Percentiles rank a stretch among this genome's conserved stretches.
Evolutionary conservation across 2,329 filamentous ascomycete genomes (phyloP).

Genomic region (Westerdykella aurantiaca): DNA sequence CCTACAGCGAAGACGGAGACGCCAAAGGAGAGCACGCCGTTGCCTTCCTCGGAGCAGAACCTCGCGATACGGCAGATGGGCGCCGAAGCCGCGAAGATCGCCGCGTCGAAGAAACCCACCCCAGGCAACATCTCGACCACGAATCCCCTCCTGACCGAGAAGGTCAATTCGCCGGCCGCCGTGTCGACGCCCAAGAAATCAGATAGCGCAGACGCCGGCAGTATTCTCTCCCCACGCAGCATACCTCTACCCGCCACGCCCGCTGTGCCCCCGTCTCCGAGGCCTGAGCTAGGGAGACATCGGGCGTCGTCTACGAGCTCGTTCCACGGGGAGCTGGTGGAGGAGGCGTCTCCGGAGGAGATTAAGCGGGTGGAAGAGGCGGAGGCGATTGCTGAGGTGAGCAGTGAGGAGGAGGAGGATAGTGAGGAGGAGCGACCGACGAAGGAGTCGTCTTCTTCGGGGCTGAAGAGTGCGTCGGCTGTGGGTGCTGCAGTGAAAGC

Average conservation of each 20-base stretch:
- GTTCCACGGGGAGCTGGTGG: constrained; percentile 21
- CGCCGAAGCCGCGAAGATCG: constrained; percentile 34
- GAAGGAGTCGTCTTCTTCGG: too few relatives aligned
- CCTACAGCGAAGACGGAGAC: constrained; percentile 4
- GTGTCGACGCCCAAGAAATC: constrained; percentile 24
- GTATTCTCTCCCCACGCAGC: constrained; percentile 8
- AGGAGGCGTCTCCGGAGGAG: constrained; percentile 20
- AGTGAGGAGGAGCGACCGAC: constrained; percentile 3
- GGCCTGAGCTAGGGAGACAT: neutral
- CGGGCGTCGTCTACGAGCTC: neutral
- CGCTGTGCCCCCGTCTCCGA: constrained; percentile 1
- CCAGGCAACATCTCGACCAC: constrained; percentile 32
- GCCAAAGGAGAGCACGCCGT: constrained; percentile 23
- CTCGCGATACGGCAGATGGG: constrained; percentile 34
- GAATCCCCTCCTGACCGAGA: constrained; percentile 32
- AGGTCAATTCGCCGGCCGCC: constrained; percentile 21
- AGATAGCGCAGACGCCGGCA: constrained; percentile 18
- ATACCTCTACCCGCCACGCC: constrained; percentile 26
- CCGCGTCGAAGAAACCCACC: constrained; percentile 30
- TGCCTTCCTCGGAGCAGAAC: constrained; percentile 25
- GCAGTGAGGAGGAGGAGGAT: constrained; percentile 7
- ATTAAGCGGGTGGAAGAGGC: constrained; percentile 29
- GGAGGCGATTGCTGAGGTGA: constrained; percentile 23
- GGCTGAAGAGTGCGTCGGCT: too few relatives aligned
- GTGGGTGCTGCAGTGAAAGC: too few relatives aligned